Conservation (phyloP, 2,329 filamentous ascomycete species). For the Ceratocystis cubensis region DNA sequence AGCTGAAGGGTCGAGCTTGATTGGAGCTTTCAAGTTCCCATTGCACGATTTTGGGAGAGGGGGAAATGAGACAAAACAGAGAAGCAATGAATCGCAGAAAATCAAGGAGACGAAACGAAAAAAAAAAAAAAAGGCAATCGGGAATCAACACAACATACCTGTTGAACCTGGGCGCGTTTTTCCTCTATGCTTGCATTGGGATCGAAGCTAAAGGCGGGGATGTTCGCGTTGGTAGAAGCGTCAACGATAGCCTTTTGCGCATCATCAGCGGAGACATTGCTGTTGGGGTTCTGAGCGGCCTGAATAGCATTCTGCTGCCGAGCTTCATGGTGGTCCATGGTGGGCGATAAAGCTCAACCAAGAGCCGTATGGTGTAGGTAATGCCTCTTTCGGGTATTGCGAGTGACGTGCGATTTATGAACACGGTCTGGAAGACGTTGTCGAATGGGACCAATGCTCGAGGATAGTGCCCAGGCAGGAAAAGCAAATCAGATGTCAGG, state of each 20-base stretch:
- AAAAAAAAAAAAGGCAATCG: background rate
- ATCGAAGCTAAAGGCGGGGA: constrained; percentile 72
- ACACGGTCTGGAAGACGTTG: background rate
- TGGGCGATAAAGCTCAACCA: constrained; percentile 22
- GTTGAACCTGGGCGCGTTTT: constrained; percentile 67
- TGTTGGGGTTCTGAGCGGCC: constrained; percentile 60
- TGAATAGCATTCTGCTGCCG: constrained; percentile 72
- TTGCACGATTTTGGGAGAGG: background rate
- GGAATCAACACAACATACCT: constrained; percentile 42
- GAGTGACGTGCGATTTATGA: background rate
- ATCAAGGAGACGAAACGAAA: constrained; percentile 14
- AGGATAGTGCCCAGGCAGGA: background rate
- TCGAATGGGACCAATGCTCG: background rate
- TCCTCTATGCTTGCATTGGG: constrained; percentile 71
- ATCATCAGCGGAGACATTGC: constrained; percentile 52
- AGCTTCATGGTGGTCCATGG: constrained; percentile 43
- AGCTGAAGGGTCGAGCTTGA: background rate
- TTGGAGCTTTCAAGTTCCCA: background rate
- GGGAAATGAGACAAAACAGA: background rate
- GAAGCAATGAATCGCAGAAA: constrained; percentile 15
- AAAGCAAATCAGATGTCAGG: background rate
- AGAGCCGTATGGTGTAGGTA: constrained; percentile 18
- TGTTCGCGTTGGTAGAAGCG: constrained; percentile 66
- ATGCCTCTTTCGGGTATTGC: background rate
- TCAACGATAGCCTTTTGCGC: constrained; percentile 63